Percentiles rank a stretch among this genome's conserved stretches.
Evolutionary conservation across 108 stramenopile species (phyloP).

Genomic region (Cyclotella distinguenda): DNA sequence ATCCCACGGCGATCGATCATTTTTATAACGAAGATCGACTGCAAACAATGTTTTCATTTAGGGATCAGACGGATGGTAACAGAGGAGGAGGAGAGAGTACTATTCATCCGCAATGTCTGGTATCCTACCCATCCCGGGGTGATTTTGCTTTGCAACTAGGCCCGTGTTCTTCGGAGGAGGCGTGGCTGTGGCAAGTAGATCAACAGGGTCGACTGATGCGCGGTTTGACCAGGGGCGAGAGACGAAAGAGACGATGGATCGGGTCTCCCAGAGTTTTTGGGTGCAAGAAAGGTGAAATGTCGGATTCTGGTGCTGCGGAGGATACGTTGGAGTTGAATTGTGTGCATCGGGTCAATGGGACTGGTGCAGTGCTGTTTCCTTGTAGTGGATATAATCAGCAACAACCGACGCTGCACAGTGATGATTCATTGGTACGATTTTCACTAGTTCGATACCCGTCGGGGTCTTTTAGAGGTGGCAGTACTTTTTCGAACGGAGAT

Average conservation of each 20-base stretch:
- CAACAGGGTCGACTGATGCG: conserved; percentile 53
- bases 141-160: conserved; percentile 41
- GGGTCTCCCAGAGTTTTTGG: background rate
- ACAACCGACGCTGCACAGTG: background rate
- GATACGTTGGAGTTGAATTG: conserved; percentile 3
- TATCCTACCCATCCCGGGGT: conserved; percentile 18
- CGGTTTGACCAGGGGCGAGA: conserved; percentile 29
- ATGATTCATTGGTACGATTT: conserved; percentile 30
- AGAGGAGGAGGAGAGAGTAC: conserved; percentile 11
- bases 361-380: conserved; percentile 14
- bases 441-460: conserved; percentile 48
- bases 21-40: background rate
- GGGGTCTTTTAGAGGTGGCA: conserved; percentile 1
- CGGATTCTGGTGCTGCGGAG: background rate
- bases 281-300: background rate
- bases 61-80: background rate
- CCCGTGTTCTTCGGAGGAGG: conserved; percentile 56
- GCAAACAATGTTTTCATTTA: background rate
- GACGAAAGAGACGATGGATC: conserved; percentile 16
- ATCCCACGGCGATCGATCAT: conserved; percentile 2
- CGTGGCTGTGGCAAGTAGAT: conserved; percentile 71
- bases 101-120: conserved; percentile 21
- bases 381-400: conserved; percentile 11
- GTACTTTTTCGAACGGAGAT: background rate
- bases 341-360: conserved; percentile 20